A percentile compares a stretch with the other conserved stretches of the same genome.
phyloP scores from a whole-genome alignment of 768 basidiomycete genomes.

The Calocybe gangraenosa region DNA sequence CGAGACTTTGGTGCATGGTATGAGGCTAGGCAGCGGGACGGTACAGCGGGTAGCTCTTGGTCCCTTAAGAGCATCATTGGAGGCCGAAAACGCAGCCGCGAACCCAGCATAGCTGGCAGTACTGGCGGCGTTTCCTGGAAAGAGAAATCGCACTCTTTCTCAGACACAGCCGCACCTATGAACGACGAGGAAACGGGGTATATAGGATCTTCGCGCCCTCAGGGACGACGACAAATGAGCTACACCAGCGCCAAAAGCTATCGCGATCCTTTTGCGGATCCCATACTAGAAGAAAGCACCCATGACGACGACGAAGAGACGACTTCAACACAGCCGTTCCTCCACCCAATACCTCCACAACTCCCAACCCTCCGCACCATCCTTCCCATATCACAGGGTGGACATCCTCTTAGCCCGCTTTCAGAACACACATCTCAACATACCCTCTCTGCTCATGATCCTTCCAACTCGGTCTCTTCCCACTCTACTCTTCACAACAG shows the following conservation, averaged over 20 bases:
- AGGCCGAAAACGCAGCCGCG: conserved; percentile 32
- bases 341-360: conserved; percentile 15
- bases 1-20: conserved; percentile 46
- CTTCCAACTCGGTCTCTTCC: conserved; percentile 23
- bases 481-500: conserved; percentile 25
- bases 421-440: conserved; percentile 33
- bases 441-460: conserved; percentile 23
- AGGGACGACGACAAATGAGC: conserved; percentile 29
- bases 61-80: conserved; percentile 46
- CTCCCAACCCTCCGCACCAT: conserved; percentile 25
- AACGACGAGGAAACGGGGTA: conserved; percentile 29
- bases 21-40: conserved; percentile 30
- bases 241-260: conserved; percentile 38
- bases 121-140: conserved; percentile 28
- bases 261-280: conserved; percentile 46
- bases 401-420: conserved; percentile 34
- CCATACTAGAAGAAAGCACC: conserved; percentile 27
- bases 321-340: conserved; percentile 5
- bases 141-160: conserved; percentile 50
- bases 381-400: conserved; percentile 28
- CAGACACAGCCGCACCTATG: conserved; percentile 37
- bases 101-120: conserved; percentile 31
- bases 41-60: conserved; percentile 47
- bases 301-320: conserved; percentile 14
- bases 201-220: conserved; percentile 20